phyloP scores from a whole-genome alignment of 2,329 filamentous ascomycete genomes.

The Kalmusia sp. region DNA sequence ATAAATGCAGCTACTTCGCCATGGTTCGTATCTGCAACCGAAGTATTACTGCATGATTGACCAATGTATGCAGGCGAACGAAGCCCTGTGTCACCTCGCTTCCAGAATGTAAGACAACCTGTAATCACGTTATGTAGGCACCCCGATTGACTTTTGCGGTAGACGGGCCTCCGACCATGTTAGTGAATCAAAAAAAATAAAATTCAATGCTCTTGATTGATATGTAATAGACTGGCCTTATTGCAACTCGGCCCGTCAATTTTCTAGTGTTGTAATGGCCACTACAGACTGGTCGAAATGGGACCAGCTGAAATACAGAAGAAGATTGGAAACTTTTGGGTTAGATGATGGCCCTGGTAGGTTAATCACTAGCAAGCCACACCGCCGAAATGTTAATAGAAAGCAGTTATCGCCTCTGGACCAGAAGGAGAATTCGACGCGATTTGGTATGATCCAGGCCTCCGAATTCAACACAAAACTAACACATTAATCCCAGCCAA shows the following conservation, averaged over 20 bases:
- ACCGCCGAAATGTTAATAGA: conserved; percentile 7
- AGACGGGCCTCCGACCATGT: conserved; percentile 46
- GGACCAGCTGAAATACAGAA: conserved; percentile 68
- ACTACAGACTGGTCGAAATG: conserved; percentile 61
- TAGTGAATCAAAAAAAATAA: conserved; percentile 8
- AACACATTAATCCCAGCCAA: conserved; percentile 39
- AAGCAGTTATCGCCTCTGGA: conserved; percentile 67
- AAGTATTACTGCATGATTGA: neutral
- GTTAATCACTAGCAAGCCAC: neutral
- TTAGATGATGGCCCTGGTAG: conserved; percentile 63
- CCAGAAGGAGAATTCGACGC: conserved; percentile 74
- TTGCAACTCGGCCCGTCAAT: conserved; percentile 76
- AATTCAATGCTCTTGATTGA: too few species aligned
- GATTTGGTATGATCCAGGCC: conserved; percentile 72
- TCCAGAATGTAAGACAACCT: conserved; percentile 70
- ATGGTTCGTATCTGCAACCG: conserved; percentile 37
- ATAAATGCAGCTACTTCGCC: conserved; percentile 42
- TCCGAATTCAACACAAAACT: neutral
- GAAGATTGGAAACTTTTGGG: conserved; percentile 84
- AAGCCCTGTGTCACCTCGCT: conserved; percentile 85
- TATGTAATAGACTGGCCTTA: conserved; percentile 78
- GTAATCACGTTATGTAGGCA: neutral
- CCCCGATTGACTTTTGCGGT: conserved; percentile 6
- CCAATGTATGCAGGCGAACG: conserved; percentile 64
- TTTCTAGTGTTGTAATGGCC: conserved; percentile 68